Conservation (phyloP, 1,284 basidiomycete species). For the Coniophora puteana region DNA sequence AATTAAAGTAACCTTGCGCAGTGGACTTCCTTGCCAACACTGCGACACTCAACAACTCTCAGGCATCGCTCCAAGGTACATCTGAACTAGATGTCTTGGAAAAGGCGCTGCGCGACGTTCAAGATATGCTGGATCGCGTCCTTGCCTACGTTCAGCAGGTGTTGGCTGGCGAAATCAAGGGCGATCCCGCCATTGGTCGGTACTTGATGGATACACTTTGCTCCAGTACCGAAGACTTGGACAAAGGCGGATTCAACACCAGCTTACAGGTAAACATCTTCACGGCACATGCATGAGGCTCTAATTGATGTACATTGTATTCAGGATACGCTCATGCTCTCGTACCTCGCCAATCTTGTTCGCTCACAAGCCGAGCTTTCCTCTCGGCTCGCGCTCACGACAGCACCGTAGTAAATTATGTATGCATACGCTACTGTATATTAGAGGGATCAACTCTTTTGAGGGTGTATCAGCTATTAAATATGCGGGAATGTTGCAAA, state of each 20-base stretch:
- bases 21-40: constrained; percentile 74
- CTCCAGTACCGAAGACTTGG: constrained; percentile 56
- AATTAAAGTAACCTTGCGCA: constrained; percentile 27
- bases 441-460: background rate
- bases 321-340: constrained; percentile 91
- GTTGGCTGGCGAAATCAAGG: constrained; percentile 72
- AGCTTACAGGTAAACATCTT: constrained; percentile 59
- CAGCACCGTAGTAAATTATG: constrained; percentile 24
- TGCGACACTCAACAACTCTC: constrained; percentile 34
- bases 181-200: constrained; percentile 86
- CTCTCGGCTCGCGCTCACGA: constrained; percentile 80
- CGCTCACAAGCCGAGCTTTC: constrained; percentile 94
- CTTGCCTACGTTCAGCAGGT: constrained; percentile 86
- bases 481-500: constrained; percentile 92
- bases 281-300: constrained; percentile 9
- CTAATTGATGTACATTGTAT: constrained; percentile 7
- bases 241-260: constrained; percentile 73
- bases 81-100: constrained; percentile 70
- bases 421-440: background rate
- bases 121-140: constrained; percentile 82
- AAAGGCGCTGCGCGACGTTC: constrained; percentile 65
- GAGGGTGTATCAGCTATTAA: constrained; percentile 69
- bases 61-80: constrained; percentile 45
- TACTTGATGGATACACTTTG: constrained; percentile 93
- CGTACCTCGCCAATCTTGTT: constrained; percentile 93